These are phyloP conservation scores for Gigaspora rosea DNA, from an alignment of 192 early-diverging fungal species.

Conservation along the genomic window DNA sequence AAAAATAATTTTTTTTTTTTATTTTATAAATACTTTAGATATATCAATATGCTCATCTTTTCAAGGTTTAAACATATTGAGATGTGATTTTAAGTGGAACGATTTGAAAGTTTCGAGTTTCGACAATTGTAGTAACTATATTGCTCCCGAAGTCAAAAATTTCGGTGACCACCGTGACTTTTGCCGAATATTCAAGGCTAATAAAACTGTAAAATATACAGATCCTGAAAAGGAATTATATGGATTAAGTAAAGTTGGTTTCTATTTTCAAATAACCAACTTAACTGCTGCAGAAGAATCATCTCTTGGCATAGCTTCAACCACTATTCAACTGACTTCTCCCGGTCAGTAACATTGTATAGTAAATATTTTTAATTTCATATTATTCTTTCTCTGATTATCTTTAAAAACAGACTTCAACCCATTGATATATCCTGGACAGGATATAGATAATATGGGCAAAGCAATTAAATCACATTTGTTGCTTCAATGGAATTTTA, in stretches of 20 bases:
- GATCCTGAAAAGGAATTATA: background rate
- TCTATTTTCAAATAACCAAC: background rate
- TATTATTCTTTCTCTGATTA: background rate
- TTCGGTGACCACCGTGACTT: background rate
- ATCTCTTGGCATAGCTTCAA: background rate
- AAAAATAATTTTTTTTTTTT: too few species aligned
- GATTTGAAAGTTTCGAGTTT: background rate
- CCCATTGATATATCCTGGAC: background rate
- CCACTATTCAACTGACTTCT: background rate
- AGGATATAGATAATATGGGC: background rate
- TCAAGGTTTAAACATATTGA: too few species aligned
- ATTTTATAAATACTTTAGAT: too few species aligned
- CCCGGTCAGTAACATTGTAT: background rate
- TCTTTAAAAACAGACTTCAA: constrained; percentile 1
- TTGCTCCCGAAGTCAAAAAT: background rate
- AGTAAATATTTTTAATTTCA: background rate
- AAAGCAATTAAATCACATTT: background rate
- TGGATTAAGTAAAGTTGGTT: background rate
- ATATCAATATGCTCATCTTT: too few species aligned
- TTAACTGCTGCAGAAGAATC: background rate
- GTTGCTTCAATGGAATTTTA: constrained; percentile 1
- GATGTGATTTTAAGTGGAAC: too few species aligned
- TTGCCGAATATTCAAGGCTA: background rate
- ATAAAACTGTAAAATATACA: background rate
- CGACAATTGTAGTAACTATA: background rate